Base-by-base conservation (phyloP, 108 stramenopile genomes). In the Cyclotella atomus region DNA sequence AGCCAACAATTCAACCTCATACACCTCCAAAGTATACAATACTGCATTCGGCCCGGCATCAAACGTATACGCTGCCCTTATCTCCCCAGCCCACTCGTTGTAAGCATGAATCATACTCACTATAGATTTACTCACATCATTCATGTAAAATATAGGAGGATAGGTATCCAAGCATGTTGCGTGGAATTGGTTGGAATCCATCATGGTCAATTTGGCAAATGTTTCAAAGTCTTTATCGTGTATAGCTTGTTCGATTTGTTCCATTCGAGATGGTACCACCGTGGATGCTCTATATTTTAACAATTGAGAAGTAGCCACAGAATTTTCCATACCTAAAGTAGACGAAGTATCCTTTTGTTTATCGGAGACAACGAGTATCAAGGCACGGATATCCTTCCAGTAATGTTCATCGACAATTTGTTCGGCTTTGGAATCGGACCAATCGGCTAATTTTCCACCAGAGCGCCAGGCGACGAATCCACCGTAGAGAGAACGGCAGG, bases 1-100 rank as follows among this genome's bases (percentile, higher is more conserved):
- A 30, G 91, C 91, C 49, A 82, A 82, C 20, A 95, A 50, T 70
- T 93, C 91, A 33, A 88, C 84, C 10, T 66, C 73, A 65, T 85
- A 81, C 59, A 87, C 71, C 2, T 90, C 91, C 70, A 91, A 75
- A 29, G 87, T 87, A 64, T 92, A 93, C 65, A 93, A 54, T 24
- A 99, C 99, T 16, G 97, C 97, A 89, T 99, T 99, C 7, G 99
- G 99, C 61, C 99, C 99, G 27, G 99, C 99, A 87, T 99, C 99
- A 83, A 98, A 99, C 17, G 99, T 99, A 83, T 99, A 99, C 25
- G 97, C 97, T 19, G 91, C 97, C 28, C 89, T 83, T 59, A 95
- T 85, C 56, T 85, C 82, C 6, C 90, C 89, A 17, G 92, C 89
- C 85, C 85, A 87, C 28, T 75, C 77, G 81, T 97, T 97, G 84